Percentiles rank a stretch among this genome's conserved stretches.
These are phyloP conservation scores for Mucuna pruriens DNA, from an alignment of 306 rosid species.

Conservation along the genomic window DNA sequence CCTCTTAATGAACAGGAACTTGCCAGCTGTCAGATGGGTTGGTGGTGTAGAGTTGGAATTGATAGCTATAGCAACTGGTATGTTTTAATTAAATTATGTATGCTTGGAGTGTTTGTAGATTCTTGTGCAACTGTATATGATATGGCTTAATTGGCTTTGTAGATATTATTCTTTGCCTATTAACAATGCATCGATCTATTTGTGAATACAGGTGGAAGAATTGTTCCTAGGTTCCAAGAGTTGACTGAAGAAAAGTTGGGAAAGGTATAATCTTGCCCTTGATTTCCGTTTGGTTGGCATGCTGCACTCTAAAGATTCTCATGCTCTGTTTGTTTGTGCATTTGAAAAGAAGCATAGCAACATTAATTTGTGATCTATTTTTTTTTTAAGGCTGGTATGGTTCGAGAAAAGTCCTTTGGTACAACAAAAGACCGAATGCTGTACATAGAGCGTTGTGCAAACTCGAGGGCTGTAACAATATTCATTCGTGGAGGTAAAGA, in stretches of 20 bases:
- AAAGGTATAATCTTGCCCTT: constrained; percentile 59
- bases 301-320: not conserved
- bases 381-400: constrained; percentile 80
- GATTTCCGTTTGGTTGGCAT: constrained; percentile 26
- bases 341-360: not conserved
- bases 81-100: constrained; percentile 35
- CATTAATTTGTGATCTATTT: constrained; percentile 6
- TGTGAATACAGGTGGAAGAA: constrained; percentile 86
- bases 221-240: constrained; percentile 98
- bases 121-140: not conserved
- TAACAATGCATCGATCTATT: constrained; percentile 12
- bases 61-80: constrained; percentile 98
- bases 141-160: not conserved
- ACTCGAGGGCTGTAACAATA: constrained; percentile 91
- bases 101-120: constrained; percentile 4
- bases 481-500: constrained; percentile 90
- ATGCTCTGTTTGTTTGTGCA: not conserved
- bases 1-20: constrained; percentile 91
- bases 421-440: constrained; percentile 97
- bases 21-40: constrained; percentile 99
- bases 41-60: constrained; percentile 99
- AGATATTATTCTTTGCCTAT: not conserved
- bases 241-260: constrained; percentile 90
- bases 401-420: constrained; percentile 93
- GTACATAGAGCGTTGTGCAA: constrained; percentile 98